Evolutionary conservation across 495 filamentous ascomycete species (phyloP), one percentile per base, ranked within the genome.

Genomic region (Penicillium bialowiezense): DNA sequence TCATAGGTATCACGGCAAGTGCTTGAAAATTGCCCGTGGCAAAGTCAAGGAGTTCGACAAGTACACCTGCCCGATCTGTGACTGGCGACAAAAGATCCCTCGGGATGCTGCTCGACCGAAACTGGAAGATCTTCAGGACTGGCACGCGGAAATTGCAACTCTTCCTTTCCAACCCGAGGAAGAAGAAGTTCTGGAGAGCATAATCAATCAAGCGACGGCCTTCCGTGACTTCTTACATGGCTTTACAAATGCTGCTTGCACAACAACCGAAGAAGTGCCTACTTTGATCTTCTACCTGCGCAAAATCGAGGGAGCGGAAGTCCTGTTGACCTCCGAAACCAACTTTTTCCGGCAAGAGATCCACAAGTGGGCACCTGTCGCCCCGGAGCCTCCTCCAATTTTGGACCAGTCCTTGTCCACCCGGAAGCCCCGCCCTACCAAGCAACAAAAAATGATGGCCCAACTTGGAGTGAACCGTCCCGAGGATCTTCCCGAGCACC

Each of bases 31-130:
- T 50, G 95, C 95, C 13, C 81, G 93, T 36, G 93, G 93, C 12
- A 97, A 97, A 59, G 88, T 97, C 50, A 97, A 96, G 71, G 93
- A 97, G 58, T 91, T 95, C 49, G 95, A 97, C 57, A 95, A 95
- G 62, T 99, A 96, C 70, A 97, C 92, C 14, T 99, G 93, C 58
- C 93, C 93, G 1, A 95, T 99, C 54, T 99, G 93, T 65, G 93
- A 99, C 59, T 97, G 90, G 82, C 84, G 93, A 21, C 87, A 96
- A 56, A 95, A 95, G 74, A 99, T 99, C 41, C 93, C 93, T 32
- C 90, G 93, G n/a, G 93, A 99, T 75, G 93, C 93, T 28, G 90
- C 92, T 43, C 86, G 93, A 35, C 93, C 93, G 1, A 97, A 97
- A 69, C 74, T 99, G 9, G 93, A 99, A 64, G 92, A 97, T 55